phyloP scores from a whole-genome alignment of 805 yeast genomes.

The Kazachstania psychrophila region DNA sequence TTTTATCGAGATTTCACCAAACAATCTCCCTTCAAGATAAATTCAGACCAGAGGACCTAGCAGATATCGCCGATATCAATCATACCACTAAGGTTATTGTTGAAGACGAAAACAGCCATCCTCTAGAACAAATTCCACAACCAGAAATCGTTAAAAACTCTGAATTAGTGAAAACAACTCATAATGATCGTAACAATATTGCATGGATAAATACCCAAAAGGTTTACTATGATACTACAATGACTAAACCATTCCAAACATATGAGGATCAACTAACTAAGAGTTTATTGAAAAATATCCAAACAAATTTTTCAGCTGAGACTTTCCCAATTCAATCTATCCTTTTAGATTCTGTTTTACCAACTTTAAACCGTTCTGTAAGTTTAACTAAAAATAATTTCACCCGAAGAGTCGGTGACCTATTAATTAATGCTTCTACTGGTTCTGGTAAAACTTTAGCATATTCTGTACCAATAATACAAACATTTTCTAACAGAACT shows the following conservation, averaged over 20 bases:
- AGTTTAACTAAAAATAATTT: constrained; percentile 28
- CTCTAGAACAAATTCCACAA: constrained; percentile 74
- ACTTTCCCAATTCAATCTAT: constrained; percentile 30
- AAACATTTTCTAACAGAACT: constrained; percentile 48
- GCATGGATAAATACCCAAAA: constrained; percentile 27
- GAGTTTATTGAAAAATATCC: constrained; percentile 29
- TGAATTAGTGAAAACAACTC: neutral
- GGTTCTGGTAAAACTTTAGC: constrained; percentile 96
- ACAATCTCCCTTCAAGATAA: constrained; percentile 30
- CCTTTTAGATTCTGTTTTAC: constrained; percentile 21
- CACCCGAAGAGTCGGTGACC: constrained; percentile 59
- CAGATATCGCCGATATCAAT: no score
- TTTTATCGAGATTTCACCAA: constrained; percentile 46
- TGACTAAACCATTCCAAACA: constrained; percentile 18
- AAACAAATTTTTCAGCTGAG: constrained; percentile 16
- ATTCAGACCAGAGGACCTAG: constrained; percentile 14
- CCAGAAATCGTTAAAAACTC: constrained; percentile 42
- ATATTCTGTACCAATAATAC: constrained; percentile 74
- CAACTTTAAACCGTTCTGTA: constrained; percentile 18
- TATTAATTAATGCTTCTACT: constrained; percentile 85
- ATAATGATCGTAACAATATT: constrained; percentile 32
- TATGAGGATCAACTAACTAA: constrained; percentile 16
- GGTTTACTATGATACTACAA: constrained; percentile 22
- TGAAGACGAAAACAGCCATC: constrained; percentile 25
- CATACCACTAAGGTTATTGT: no score